Conservation (phyloP, 257 asterid genomes). For the Fraxinus pennsylvanica region DNA sequence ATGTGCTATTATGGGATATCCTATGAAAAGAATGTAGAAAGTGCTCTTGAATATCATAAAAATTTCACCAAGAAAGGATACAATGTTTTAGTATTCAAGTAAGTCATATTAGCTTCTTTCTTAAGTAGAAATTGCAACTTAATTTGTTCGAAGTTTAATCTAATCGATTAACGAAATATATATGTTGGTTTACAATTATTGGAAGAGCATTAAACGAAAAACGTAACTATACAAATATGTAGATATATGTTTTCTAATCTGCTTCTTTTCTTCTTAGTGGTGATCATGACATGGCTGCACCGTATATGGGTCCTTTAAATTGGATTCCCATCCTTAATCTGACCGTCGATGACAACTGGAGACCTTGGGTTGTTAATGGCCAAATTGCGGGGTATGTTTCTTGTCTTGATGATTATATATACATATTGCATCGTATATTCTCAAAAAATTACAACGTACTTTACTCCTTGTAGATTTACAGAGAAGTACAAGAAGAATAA, state of each 20-base stretch:
- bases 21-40: conserved; percentile 26
- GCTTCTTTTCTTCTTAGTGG: conserved; percentile 34
- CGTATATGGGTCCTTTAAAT: conserved; percentile 38
- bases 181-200: too few species aligned
- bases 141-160: neutral
- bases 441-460: too few species aligned
- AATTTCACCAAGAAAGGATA: conserved; percentile 33
- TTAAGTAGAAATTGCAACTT: neutral
- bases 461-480: conserved; percentile 22
- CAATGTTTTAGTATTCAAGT: conserved; percentile 51
- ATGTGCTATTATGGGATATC: conserved; percentile 33
- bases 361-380: conserved; percentile 38
- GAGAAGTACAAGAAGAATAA: conserved; percentile 19
- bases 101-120: neutral
- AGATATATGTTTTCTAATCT: neutral
- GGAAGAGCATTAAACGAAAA: too few species aligned
- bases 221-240: too few species aligned
- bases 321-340: conserved; percentile 43
- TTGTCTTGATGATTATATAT: neutral
- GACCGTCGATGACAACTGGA: conserved; percentile 39
- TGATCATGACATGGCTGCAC: conserved; percentile 46
- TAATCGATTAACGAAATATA: too few species aligned
- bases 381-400: conserved; percentile 41
- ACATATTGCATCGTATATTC: neutral
- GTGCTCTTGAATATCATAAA: conserved; percentile 25